Percentiles rank a stretch among this genome's conserved stretches.
Conservation (phyloP, 306 rosid species). For the Mimosa bimucronata region DNA sequence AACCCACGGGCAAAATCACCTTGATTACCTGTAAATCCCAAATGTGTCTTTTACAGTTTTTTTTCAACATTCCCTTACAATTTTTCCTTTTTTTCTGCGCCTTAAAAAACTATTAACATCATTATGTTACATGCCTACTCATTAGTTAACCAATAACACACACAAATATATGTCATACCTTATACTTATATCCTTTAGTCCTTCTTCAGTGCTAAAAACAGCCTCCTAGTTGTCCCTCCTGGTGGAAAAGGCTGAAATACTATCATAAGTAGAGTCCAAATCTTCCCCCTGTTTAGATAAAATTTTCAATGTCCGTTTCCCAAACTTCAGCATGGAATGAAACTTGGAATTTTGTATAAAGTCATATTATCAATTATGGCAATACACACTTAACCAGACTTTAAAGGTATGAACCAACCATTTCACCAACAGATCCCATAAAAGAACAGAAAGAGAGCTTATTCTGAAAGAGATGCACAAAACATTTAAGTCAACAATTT, state of each 20-base stretch:
- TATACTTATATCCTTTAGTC: constrained; percentile 81
- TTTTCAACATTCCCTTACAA: neutral
- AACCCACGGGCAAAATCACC: neutral
- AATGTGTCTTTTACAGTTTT: neutral
- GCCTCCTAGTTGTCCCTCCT: constrained; percentile 85
- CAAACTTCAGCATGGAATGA: neutral
- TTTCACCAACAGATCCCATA: neutral
- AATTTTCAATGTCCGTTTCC: constrained; percentile 3
- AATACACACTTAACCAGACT: neutral
- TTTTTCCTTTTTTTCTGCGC: neutral
- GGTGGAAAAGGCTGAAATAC: constrained; percentile 90
- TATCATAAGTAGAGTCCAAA: constrained; percentile 85
- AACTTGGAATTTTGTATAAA: neutral
- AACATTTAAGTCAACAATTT: neutral
- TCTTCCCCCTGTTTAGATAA: constrained; percentile 71
- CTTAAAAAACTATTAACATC: neutral
- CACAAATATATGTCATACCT: constrained; percentile 32
- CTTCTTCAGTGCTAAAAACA: constrained; percentile 85
- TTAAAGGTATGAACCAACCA: neutral
- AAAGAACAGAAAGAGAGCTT: neutral
- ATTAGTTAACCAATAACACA: neutral
- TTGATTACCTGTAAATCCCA: neutral
- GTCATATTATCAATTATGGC: neutral
- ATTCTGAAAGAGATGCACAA: neutral
- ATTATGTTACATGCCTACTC: neutral